Base-by-base conservation (phyloP, 179 eudicot genomes). In the Spinacia oleracea region DNA sequence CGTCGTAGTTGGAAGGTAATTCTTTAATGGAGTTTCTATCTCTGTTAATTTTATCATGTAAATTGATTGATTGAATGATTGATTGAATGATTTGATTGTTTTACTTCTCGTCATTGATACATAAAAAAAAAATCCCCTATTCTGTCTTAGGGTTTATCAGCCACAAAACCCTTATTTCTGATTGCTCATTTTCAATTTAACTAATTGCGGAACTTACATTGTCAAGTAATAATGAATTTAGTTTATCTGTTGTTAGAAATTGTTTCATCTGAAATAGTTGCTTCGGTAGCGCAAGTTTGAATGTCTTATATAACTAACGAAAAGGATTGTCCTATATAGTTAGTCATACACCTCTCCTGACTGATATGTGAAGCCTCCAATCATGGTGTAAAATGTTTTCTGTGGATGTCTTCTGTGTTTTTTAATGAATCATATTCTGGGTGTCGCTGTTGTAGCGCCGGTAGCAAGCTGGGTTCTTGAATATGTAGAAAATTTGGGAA, bases 1-100 rank as follows among this genome's bases (percentile, higher is more conserved):
- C 93, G 79, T 79, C 91, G 98, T 81, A 95, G 93, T 83, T 90
- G 97, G 97, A 97, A 94, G 97, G 97, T 87, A 7, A 34, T 73
- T 35, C 68, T 56, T 80, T 32, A 38, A 62, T 43, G 16, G 31
- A 10, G 34, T 2, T 53, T 50, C 31, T 4, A 7, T 15, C 6
- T 35, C 9, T 46, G 5, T 9, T 70, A 1, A 1, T 20, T 53
- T 51, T 73, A 10, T 56, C 11, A 34, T 27, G 9, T 15, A n/a
- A 21, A 64, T 64, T 45, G 69, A 40, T 23, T 68, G 20, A 40
- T 42, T 68, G 20, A 38, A 59, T 59, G 42, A 34, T 35, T 35
- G 20, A 74, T 74, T n/a, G n/a, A n/a, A n/a, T n/a, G n/a, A n/a
- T n/a, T n/a, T n/a, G n/a, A 7, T 31, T 35, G 25, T 11, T 32